phyloP scores from a whole-genome alignment of 345 rosid genomes.

The Gossypium sturtianum region DNA sequence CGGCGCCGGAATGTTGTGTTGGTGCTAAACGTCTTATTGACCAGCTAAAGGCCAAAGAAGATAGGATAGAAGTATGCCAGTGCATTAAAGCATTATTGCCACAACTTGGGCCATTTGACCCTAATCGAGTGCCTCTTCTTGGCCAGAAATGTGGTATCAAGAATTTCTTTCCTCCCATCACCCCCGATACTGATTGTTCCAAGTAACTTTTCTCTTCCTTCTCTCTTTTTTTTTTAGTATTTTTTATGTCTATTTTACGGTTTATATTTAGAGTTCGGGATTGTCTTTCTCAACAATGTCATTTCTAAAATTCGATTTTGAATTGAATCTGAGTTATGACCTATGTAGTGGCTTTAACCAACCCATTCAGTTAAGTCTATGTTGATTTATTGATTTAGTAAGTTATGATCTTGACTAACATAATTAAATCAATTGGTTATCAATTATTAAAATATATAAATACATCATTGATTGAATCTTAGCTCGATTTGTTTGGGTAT shows the following conservation, averaged over 20 bases:
- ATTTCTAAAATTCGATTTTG: too few species aligned
- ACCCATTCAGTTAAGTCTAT: too few species aligned
- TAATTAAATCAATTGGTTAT: too few species aligned
- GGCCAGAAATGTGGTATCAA: conserved; percentile 24
- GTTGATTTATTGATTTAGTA: too few species aligned
- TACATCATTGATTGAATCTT: too few species aligned
- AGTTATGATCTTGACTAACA: too few species aligned
- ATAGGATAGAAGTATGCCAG: conserved; percentile 18
- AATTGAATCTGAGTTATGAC: too few species aligned
- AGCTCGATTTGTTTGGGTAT: fast-evolving
- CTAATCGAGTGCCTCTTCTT: conserved; percentile 20
- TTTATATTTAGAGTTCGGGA: fast-evolving
- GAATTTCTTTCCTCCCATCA: conserved; percentile 24
- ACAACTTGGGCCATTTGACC: conserved; percentile 3
- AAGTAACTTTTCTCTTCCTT: background rate
- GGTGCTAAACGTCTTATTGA: conserved; percentile 12
- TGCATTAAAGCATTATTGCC: conserved; percentile 27
- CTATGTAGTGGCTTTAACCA: too few species aligned
- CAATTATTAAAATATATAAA: too few species aligned
- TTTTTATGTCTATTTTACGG: too few species aligned
- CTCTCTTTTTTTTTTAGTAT: too few species aligned
- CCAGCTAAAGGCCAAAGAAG: background rate
- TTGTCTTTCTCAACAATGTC: too few species aligned
- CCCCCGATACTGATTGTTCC: conserved; percentile 3
- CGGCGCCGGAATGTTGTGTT: conserved; percentile 18